Conservation (phyloP, 345 rosid genomes). For the Hypericum perforatum region DNA sequence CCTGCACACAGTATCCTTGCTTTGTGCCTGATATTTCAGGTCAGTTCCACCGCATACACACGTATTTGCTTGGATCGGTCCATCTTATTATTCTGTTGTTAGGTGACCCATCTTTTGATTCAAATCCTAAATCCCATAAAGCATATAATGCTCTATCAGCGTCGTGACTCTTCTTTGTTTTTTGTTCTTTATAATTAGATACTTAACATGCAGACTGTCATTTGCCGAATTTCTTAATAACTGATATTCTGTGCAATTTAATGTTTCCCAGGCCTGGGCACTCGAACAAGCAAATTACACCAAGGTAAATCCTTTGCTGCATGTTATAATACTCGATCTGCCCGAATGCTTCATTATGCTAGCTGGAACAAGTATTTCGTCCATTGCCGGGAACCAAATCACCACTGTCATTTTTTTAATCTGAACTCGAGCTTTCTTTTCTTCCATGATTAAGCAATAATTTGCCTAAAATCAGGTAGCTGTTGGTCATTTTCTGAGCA, state of each 20-base stretch:
- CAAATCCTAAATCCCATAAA: too few relatives aligned
- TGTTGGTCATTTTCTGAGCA: not conserved
- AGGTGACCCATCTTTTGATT: too few relatives aligned
- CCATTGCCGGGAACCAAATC: not conserved
- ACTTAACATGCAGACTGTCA: too few relatives aligned
- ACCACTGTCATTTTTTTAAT: not conserved
- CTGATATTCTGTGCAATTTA: not conserved
- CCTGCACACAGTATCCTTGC: conserved; percentile 64
- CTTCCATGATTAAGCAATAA: not conserved
- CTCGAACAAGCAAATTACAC: conserved; percentile 72
- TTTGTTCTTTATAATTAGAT: too few relatives aligned
- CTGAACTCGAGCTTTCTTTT: conserved; percentile 1
- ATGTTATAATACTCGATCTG: not conserved
- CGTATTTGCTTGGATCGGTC: not conserved
- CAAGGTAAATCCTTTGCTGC: conserved; percentile 44
- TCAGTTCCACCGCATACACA: conserved; percentile 16
- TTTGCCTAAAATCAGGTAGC: conserved; percentile 1
- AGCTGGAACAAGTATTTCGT: too few relatives aligned
- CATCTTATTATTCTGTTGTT: too few relatives aligned
- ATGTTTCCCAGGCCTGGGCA: conserved; percentile 49
- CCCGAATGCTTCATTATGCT: too few relatives aligned
- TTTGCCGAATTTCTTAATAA: not conserved
- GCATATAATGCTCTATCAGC: too few relatives aligned
- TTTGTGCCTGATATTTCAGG: conserved; percentile 75
- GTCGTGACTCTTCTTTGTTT: too few relatives aligned